Percentiles rank a stretch among this genome's conserved stretches.
These are phyloP conservation scores for Sophora flavescens DNA, from an alignment of 306 rosid species.

Conservation along the genomic window DNA sequence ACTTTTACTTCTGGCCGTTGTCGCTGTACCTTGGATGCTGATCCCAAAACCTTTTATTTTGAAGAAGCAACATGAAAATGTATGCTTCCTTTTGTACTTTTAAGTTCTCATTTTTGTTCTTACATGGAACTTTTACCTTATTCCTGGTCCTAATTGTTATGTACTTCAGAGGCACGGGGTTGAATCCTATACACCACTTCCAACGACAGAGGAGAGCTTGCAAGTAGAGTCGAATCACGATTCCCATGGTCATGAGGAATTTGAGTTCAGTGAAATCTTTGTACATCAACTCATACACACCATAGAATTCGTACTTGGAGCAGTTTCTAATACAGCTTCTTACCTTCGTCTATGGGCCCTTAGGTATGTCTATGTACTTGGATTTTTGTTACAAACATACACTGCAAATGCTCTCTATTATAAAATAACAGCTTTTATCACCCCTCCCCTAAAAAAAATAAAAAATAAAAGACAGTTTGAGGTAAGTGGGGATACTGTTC, in stretches of 20 bases:
- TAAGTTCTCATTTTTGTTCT: neutral
- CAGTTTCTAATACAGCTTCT: slow-evolving; percentile 94
- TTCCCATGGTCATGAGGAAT: slow-evolving; percentile 88
- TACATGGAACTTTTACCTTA: slow-evolving; percentile 20
- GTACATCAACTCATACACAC: slow-evolving; percentile 97
- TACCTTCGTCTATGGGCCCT: slow-evolving; percentile 99
- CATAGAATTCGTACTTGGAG: slow-evolving; percentile 93
- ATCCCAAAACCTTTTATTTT: slow-evolving; percentile 94
- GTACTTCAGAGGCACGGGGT: slow-evolving; percentile 80
- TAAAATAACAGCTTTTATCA: neutral
- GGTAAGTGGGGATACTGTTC: neutral
- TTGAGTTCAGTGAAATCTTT: slow-evolving; percentile 87
- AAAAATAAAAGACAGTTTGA: neutral
- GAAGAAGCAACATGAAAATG: slow-evolving; percentile 89
- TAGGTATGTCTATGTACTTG: slow-evolving; percentile 61
- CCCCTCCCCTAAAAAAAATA: no score
- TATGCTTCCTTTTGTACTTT: slow-evolving; percentile 50
- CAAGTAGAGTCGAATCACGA: slow-evolving; percentile 74
- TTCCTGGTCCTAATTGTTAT: slow-evolving; percentile 46
- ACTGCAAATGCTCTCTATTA: neutral
- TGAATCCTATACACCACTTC: slow-evolving; percentile 72
- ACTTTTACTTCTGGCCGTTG: slow-evolving; percentile 78
- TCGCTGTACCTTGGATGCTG: slow-evolving; percentile 99
- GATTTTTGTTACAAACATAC: neutral
- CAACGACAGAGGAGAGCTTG: slow-evolving; percentile 80